Base-by-base conservation (phyloP, 805 yeast species). In the Ogataea minuta region DNA sequence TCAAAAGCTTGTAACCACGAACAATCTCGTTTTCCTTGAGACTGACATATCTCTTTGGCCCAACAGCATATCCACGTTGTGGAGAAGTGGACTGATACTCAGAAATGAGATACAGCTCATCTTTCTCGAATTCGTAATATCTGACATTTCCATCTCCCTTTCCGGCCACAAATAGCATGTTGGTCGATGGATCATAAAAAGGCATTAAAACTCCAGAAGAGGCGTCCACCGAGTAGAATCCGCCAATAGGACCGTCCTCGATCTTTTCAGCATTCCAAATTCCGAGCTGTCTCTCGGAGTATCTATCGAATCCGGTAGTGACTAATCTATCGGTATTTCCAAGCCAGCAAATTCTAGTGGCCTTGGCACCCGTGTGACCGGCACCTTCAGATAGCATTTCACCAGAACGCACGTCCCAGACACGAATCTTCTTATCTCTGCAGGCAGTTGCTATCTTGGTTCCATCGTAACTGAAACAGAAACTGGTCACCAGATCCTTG, bases 131-230 rank as follows among this genome's bases (percentile, higher is more conserved):
- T 68, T 93, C 99, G 59, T 70, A 93, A 66, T 91, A 91, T 57
- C 96, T 85, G 55, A 93, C 87, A 62, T 91, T 93, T 54, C 98
- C 98, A 63, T 93, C 99, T 62, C 97, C 97, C 64, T 93, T 91
- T 52, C 99, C 99, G 23, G 95, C 98, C 45, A 93, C 68, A 57
- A 84, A 93, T 44, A 93, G 71, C 43, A 90, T 77, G 40, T 81
- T 77, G 31, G 85, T 89, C 24, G 84, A 75, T 19, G 78, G 84
- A 59, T 93, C 99, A 59, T 68, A 93, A 54, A 84, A 77, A 20
- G 99, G 99, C 76, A 93, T 84, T 62, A 90, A 68, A 28, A 93
- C 85, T 53, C 99, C 99, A 2, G 97, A 84, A 4, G 95, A 83
- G 16, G 95, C 77, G 59, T 95, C 99, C 34, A 93, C 74, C 28